Percentiles rank a stretch among this genome's conserved stretches.
Evolutionary conservation across 2,329 filamentous ascomycete species (phyloP).

Genomic region (Pseudogymnoascus sp.): DNA sequence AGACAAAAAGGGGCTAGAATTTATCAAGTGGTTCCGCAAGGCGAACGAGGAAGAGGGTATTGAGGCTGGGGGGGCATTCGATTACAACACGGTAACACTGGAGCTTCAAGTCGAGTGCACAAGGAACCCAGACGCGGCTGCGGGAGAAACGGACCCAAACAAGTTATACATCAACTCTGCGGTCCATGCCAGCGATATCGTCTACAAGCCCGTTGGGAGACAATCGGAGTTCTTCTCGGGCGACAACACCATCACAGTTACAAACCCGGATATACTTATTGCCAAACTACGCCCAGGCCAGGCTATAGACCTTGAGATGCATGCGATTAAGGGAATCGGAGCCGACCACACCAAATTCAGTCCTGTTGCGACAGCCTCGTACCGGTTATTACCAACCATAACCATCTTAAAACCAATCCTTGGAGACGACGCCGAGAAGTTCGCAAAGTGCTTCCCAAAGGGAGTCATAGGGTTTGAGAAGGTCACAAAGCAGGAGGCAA

Average conservation of each 20-base stretch:
- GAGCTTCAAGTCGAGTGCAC: conserved; percentile 72
- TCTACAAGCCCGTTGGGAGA: conserved; percentile 66
- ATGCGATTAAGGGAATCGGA: conserved; percentile 91
- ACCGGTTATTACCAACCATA: conserved; percentile 84
- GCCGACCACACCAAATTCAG: conserved; percentile 96
- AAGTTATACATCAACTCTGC: conserved; percentile 82
- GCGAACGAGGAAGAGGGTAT: conserved; percentile 53
- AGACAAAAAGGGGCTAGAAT: conserved; percentile 62
- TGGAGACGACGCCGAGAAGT: conserved; percentile 80
- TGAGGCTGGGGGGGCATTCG: conserved; percentile 47
- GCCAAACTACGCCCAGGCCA: conserved; percentile 91
- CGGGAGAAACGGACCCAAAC: conserved; percentile 68
- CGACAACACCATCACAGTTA: conserved; percentile 60
- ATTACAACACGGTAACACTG: conserved; percentile 83
- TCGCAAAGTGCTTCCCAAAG: conserved; percentile 76
- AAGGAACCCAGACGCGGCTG: conserved; percentile 63
- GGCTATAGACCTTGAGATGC: conserved; percentile 75
- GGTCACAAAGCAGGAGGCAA: conserved; percentile 59
- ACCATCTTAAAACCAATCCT: conserved; percentile 75
- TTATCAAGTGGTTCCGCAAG: conserved; percentile 75
- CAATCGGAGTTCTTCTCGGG: conserved; percentile 63
- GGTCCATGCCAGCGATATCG: conserved; percentile 70
- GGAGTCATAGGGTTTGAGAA: conserved; percentile 78
- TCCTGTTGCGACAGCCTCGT: conserved; percentile 88
- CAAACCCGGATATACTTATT: conserved; percentile 87